Base-by-base conservation (phyloP, 2,329 filamentous ascomycete species). In the Trichophyton benhamiae region DNA sequence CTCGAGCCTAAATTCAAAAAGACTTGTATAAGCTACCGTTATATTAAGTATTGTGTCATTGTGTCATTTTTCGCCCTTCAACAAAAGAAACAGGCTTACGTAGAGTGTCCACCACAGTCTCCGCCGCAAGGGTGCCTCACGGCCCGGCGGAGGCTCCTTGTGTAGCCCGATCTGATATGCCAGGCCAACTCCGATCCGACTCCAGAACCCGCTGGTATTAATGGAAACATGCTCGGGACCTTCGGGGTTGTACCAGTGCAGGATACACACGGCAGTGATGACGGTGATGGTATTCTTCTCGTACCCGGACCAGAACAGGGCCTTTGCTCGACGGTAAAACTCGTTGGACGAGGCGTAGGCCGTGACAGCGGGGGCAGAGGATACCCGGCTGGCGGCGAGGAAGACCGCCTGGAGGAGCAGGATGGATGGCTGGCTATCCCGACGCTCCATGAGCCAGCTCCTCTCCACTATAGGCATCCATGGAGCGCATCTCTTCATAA, bases 121-220 rank as follows among this genome's bases (percentile, higher is more conserved):
- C 58, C 71, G 72, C 57, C 75, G 68, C 9, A 76, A 62, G 4
- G 69, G 66, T 20, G 71, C 71, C 63, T 77, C 72, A 25, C 67
- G 64, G 57, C 69, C 71, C 3, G 66, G 66, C 3, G 65, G 65
- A 2, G 75, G 75, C 59, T 78, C 75, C 46, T 72, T 71, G 62
- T 78, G 76, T n/a, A 78, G 66, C 2, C 76, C 75, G 61, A 77
- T 70, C 60, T 78, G 76, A 66, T 77, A 75, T 1, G 75, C 75
- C 27, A 78, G 65, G 1, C 74, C 75, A 20, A 75, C 72, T 42
- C 73, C 74, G 27, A 77, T 72, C 22, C 74, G 70, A 33, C 75
- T 67, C 76, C 76, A 78, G 62, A 78, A 77, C 9, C 74, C 72
- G 60, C 75, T 77, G 0, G 74, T 77, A 62, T 78, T 74, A 6